Evolutionary conservation across 2,329 filamentous ascomycete genomes (phyloP).

Genomic region (Clonostachys solani): DNA sequence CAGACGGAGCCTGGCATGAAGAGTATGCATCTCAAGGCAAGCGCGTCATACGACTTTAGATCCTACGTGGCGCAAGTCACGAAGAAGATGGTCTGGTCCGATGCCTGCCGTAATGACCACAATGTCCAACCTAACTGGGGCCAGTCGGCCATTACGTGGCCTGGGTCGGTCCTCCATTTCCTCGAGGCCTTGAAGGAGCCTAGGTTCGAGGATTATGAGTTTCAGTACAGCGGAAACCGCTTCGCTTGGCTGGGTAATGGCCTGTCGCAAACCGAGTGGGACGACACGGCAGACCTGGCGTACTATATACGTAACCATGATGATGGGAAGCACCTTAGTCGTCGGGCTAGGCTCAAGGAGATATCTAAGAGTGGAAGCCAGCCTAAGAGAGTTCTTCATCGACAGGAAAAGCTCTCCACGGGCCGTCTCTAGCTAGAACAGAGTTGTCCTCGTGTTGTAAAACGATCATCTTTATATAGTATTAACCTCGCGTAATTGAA

Average conservation of each 20-base stretch:
- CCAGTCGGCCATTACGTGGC: constrained; percentile 5
- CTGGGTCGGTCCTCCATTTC: constrained; percentile 37
- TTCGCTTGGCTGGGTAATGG: constrained; percentile 37
- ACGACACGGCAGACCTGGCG: constrained; percentile 29
- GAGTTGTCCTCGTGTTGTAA: no score
- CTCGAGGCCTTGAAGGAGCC: constrained; percentile 40
- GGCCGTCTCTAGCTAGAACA: no score
- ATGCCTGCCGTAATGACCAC: constrained; percentile 1
- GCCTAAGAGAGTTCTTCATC: not conserved
- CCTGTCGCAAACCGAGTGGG: constrained; percentile 32
- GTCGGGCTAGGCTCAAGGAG: constrained; percentile 4
- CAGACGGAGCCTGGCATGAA: not conserved
- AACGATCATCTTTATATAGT: no score
- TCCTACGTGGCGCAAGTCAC: not conserved
- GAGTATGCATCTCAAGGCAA: not conserved
- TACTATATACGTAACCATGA: constrained; percentile 30
- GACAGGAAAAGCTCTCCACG: not conserved
- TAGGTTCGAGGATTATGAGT: constrained; percentile 39
- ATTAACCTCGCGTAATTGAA: no score
- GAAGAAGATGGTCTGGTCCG: constrained; percentile 9
- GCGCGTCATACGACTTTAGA: not conserved
- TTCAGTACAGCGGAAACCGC: constrained; percentile 28
- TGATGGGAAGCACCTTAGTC: constrained; percentile 19
- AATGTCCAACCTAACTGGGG: constrained; percentile 1
- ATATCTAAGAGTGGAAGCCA: constrained; percentile 3